Conservation (phyloP, 768 basidiomycete genomes). For the Tricholoma hemisulphureum region DNA sequence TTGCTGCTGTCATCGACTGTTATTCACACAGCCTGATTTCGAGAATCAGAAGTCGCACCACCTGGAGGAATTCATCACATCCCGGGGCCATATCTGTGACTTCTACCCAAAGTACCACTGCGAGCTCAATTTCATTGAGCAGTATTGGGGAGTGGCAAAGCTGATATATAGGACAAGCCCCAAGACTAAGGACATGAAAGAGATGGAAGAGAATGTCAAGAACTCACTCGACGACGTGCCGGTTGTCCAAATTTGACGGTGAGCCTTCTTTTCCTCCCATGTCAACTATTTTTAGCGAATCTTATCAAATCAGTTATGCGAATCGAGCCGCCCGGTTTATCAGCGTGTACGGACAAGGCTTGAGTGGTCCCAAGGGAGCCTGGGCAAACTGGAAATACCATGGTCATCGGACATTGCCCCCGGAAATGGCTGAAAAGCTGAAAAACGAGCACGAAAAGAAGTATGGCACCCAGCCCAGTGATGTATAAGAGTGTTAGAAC, state of each 20-base stretch:
- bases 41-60: neutral
- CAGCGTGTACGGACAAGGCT: neutral
- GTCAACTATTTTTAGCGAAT: no score
- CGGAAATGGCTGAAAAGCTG: neutral
- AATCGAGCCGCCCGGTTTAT: neutral
- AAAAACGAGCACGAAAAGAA: neutral
- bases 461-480: neutral
- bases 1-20: neutral
- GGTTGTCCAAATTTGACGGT: neutral
- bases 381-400: neutral
- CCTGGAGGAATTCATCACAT: no score
- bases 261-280: no score
- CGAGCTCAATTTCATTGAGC: no score
- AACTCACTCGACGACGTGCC: neutral
- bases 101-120: no score
- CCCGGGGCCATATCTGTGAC: no score
- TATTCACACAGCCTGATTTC: conserved; percentile 1
- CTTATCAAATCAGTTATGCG: no score
- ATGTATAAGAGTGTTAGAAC: no score
- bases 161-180: neutral
- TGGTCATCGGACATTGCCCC: neutral
- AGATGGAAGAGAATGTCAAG: neutral
- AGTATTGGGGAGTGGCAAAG: neutral
- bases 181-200: neutral
- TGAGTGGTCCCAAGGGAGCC: neutral